phyloP scores from a whole-genome alignment of 2,329 filamentous ascomycete species.

The Colletotrichum zoysiae region DNA sequence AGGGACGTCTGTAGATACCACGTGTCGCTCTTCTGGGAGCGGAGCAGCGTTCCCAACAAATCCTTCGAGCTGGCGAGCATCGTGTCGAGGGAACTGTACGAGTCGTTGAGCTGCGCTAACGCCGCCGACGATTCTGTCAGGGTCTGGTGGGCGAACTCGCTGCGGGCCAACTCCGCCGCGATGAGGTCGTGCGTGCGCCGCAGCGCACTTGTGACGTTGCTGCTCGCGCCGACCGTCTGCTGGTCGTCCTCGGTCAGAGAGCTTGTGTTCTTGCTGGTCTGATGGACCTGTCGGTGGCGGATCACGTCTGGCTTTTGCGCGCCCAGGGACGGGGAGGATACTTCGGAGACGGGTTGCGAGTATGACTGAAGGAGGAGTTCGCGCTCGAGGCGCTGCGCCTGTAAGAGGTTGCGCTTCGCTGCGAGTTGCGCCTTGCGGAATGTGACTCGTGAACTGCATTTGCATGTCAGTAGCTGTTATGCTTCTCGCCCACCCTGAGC shows the following conservation, averaged over 20 bases:
- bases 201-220: slow-evolving; percentile 86
- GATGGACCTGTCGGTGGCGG: slow-evolving; percentile 48
- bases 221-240: slow-evolving; percentile 79
- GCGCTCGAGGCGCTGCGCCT: slow-evolving; percentile 81
- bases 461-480: slow-evolving; percentile 29
- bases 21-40: slow-evolving; percentile 94
- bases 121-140: slow-evolving; percentile 86
- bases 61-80: slow-evolving; percentile 81
- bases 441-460: slow-evolving; percentile 66
- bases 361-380: slow-evolving; percentile 79
- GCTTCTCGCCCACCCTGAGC: slow-evolving; percentile 37
- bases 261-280: slow-evolving; percentile 47
- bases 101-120: slow-evolving; percentile 82
- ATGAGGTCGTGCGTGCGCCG: slow-evolving; percentile 89
- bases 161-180: slow-evolving; percentile 84
- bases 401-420: slow-evolving; percentile 80
- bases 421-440: slow-evolving; percentile 87
- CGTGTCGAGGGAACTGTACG: slow-evolving; percentile 82
- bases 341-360: slow-evolving; percentile 56
- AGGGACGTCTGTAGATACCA: slow-evolving; percentile 97
- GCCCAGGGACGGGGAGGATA: slow-evolving; percentile 48
- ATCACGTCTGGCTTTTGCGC: slow-evolving; percentile 44
- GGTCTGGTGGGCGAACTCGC: slow-evolving; percentile 90
- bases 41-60: slow-evolving; percentile 82
- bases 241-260: slow-evolving; percentile 75